Base-by-base conservation (phyloP, 768 basidiomycete genomes). In the Krasilnikovozyma curviuscula region DNA sequence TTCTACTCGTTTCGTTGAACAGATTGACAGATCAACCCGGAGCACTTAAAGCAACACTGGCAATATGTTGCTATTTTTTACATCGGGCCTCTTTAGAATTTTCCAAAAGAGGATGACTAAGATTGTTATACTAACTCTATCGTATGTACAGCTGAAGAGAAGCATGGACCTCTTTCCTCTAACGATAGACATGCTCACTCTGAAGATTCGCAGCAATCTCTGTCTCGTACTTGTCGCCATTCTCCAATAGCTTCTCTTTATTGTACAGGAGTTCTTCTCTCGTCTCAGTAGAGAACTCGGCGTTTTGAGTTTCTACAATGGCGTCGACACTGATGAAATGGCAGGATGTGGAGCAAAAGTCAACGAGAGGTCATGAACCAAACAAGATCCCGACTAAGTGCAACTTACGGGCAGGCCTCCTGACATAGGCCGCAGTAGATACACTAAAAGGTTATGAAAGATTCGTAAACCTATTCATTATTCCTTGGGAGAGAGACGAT, bases 391-490 rank as follows among this genome's bases (percentile, higher is more conserved):
- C 93, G 46, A 98, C 93, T 58, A 98, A 97, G 51, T n/a, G 93
- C 93, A 67, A 97, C 93, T 49, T 97, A 93, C 2, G 93, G 93
- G 65, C 93, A 98, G 27, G 93, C 93, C 68, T 97, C 93, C 67
- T 97, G 91, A 66, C 93, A 97, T 73, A 95, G 97, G 46, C 93
- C 93, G 67, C 93, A 98, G 71, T 98, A 98, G 61, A 98, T 98
- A 68, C 93, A 97, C 72, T 89, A 31, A 7, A 9, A 27, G 19
- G 18, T 6, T 13, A 31, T 8, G 42, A 44, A 21, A 28, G 27
- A 40, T 12, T 28, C 30, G 13, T 12, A 34, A 32, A 35, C 12
- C 19, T 10, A 32, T 19, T 29, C 7, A 40, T 44, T 19, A 13
- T 48, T 44, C 29, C 2, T 1, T n/a, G 33, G 1, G 12, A 31